phyloP scores from a whole-genome alignment of 2,329 filamentous ascomycete genomes.

The Cytospora schulzeri region DNA sequence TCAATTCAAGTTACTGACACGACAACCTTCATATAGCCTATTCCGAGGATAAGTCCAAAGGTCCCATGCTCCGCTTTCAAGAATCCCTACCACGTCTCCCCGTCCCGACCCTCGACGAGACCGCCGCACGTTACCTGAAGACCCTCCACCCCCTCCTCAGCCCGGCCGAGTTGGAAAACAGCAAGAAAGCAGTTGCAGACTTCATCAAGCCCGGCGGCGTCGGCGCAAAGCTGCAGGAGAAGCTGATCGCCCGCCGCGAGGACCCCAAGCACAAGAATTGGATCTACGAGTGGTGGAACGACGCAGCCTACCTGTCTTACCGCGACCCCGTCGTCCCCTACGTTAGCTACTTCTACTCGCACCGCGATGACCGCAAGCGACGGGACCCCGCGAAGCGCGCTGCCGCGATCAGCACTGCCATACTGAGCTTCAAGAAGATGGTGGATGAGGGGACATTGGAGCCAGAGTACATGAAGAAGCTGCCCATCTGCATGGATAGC shows the following conservation, averaged over 20 bases:
- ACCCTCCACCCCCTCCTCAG: slow-evolving; percentile 75
- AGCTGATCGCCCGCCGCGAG: slow-evolving; percentile 76
- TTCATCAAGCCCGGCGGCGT: slow-evolving; percentile 86
- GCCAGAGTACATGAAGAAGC: slow-evolving; percentile 98
- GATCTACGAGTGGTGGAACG: slow-evolving; percentile 98
- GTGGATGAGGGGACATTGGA: slow-evolving; percentile 83
- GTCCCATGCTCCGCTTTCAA: slow-evolving; percentile 81
- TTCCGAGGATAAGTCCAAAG: slow-evolving; percentile 77
- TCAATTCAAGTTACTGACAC: slow-evolving; percentile 22
- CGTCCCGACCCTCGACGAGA: slow-evolving; percentile 82
- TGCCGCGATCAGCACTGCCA: slow-evolving; percentile 82
- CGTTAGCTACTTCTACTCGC: slow-evolving; percentile 99
- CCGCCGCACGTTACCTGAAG: slow-evolving; percentile 77
- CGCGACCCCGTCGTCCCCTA: slow-evolving; percentile 96
- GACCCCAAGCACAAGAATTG: slow-evolving; percentile 87
- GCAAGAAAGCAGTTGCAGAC: slow-evolving; percentile 81
- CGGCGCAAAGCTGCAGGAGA: slow-evolving; percentile 83
- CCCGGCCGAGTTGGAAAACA: slow-evolving; percentile 67
- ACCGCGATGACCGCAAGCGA: slow-evolving; percentile 87
- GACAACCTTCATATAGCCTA: slow-evolving; percentile 58
- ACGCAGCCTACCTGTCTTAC: slow-evolving; percentile 88
- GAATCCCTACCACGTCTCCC: slow-evolving; percentile 81
- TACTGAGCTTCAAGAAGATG: slow-evolving; percentile 90
- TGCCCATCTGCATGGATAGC: slow-evolving; percentile 97
- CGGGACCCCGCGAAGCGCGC: slow-evolving; percentile 90